Evolutionary conservation across 148 eudicot species (phyloP).

Genomic region (Vaccinium macrocarpon): DNA sequence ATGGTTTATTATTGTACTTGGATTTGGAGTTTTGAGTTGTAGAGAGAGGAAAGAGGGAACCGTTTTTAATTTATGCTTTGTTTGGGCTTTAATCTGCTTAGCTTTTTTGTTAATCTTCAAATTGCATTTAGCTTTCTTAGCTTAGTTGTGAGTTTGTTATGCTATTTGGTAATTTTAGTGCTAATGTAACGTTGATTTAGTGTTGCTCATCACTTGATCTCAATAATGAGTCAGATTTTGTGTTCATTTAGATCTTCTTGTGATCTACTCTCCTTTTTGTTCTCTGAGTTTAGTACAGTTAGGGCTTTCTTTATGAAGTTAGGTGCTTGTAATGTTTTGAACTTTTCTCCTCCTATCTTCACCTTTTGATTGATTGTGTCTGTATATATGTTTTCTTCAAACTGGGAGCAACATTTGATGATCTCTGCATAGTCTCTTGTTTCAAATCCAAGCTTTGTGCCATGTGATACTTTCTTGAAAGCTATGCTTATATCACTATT

Average conservation of each 20-base stretch:
- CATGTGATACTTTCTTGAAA: slow-evolving; percentile 33
- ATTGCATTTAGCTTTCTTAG: background rate
- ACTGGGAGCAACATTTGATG: slow-evolving; percentile 25
- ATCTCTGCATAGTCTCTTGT: slow-evolving; percentile 21
- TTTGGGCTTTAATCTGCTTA: background rate
- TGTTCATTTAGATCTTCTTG: background rate
- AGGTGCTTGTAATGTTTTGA: background rate
- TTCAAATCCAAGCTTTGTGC: slow-evolving; percentile 22
- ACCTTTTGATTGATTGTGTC: slow-evolving; percentile 19
- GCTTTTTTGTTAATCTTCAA: background rate
- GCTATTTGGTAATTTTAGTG: background rate
- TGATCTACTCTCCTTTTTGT: background rate
- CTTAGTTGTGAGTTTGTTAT: background rate
- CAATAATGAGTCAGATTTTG: background rate
- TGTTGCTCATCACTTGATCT: slow-evolving; percentile 2
- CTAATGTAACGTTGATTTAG: background rate
- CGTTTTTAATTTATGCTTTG: background rate
- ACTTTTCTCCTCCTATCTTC: slow-evolving; percentile 12
- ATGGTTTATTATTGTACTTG: background rate
- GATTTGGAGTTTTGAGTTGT: slow-evolving; percentile 7
- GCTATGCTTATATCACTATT: slow-evolving; percentile 11
- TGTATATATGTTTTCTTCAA: slow-evolving; percentile 27
- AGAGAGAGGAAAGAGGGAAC: background rate
- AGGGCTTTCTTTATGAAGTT: background rate
- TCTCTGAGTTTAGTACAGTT: background rate